Evolutionary conservation across 2,329 filamentous ascomycete species (phyloP).

Genomic region (Colletotrichum camelliae): DNA sequence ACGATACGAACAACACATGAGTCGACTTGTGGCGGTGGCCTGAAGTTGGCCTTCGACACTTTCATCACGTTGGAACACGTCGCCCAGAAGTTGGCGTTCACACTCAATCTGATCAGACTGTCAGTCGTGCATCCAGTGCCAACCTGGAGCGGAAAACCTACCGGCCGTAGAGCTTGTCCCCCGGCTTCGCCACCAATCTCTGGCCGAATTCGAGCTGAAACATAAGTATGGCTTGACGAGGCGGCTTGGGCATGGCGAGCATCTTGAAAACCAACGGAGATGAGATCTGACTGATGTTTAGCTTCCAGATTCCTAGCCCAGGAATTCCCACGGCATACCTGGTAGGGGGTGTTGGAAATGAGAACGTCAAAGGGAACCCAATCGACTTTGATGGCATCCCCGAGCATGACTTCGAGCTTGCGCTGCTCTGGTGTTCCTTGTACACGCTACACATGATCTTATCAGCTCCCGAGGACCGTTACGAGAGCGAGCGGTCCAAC

Average conservation of each 20-base stretch:
- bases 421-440: conserved; percentile 87
- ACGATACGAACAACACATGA: conserved; percentile 89
- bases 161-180: conserved; percentile 53
- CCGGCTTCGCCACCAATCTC: conserved; percentile 82
- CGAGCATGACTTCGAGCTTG: conserved; percentile 84
- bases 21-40: conserved; percentile 91
- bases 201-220: conserved; percentile 96
- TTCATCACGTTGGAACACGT: conserved; percentile 25
- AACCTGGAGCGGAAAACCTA: conserved; percentile 48
- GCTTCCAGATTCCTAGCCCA: neutral
- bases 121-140: neutral
- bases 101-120: conserved; percentile 12
- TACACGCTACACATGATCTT: conserved; percentile 76
- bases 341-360: conserved; percentile 73
- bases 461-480: conserved; percentile 56
- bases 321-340: conserved; percentile 42
- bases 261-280: conserved; percentile 92
- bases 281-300: conserved; percentile 67
- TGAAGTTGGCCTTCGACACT: conserved; percentile 72
- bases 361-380: conserved; percentile 79
- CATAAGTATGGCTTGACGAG: conserved; percentile 88
- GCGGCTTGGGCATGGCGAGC: conserved; percentile 80
- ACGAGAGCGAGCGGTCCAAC: conserved; percentile 28
- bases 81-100: conserved; percentile 25
- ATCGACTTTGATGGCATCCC: conserved; percentile 66